These are phyloP conservation scores for Fusarium fujikuroi DNA, from an alignment of 2,329 filamentous ascomycete species.

Conservation along the genomic window DNA sequence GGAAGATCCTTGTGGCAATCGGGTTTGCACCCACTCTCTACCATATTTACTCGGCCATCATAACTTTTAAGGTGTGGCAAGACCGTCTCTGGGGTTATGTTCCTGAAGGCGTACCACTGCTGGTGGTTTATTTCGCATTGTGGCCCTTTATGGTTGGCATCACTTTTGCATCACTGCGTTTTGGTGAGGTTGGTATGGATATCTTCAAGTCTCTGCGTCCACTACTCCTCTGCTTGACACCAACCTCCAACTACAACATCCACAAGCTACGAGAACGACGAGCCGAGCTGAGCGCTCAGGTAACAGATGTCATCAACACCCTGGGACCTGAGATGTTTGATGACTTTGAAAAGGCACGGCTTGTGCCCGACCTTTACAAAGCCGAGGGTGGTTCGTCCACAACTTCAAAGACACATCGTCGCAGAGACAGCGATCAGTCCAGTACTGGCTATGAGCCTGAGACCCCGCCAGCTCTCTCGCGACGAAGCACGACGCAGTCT, in stretches of 20 bases:
- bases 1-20: constrained; percentile 91
- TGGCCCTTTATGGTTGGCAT: constrained; percentile 86
- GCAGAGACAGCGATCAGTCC: constrained; percentile 63
- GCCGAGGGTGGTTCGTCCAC: constrained; percentile 47
- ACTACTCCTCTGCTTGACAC: constrained; percentile 84
- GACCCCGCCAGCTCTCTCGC: constrained; percentile 54
- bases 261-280: constrained; percentile 79
- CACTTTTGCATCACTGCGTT: constrained; percentile 91
- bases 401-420: constrained; percentile 42
- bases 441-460: constrained; percentile 52
- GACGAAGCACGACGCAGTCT: constrained; percentile 64
- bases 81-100: constrained; percentile 87
- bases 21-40: constrained; percentile 85
- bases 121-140: constrained; percentile 77
- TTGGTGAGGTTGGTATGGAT: constrained; percentile 99
- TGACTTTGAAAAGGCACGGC: constrained; percentile 86
- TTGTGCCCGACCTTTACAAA: constrained; percentile 68
- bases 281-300: constrained; percentile 78
- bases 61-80: constrained; percentile 80
- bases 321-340: constrained; percentile 95
- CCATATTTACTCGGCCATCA: constrained; percentile 79
- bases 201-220: constrained; percentile 95
- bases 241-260: constrained; percentile 85
- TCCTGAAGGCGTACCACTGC: constrained; percentile 82
- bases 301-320: constrained; percentile 93